Evolutionary conservation across 257 asterid species (phyloP), one percentile per base, ranked within the genome.

Genomic region (Solanum dulcamara): DNA sequence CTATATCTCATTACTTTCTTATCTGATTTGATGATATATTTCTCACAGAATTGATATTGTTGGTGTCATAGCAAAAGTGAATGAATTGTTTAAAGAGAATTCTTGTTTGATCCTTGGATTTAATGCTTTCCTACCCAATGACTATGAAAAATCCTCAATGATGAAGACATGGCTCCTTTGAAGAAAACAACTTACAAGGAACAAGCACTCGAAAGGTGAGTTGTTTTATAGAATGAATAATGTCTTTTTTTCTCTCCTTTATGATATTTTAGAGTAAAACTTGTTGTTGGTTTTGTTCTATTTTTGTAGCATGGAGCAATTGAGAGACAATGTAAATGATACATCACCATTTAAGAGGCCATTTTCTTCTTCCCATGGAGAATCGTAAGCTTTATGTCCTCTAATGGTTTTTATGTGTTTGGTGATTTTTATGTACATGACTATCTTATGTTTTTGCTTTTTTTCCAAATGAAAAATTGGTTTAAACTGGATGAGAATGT

Each of bases 271-370:
- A 10, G 83, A 83, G 70, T 81, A 81, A 80, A 86, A 71, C 50
- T 64, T 75, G 15, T 86, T 84, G 4, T 80, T 87, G 44, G 80
- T 85, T 24, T 10, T 83, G 74, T 71, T 37, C 37, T 53, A 14
- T 80, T 37, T 92, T 86, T 87, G 86, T 30, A 93, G 84, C 88
- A 96, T 96, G 99, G 93, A 93, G 95, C 94, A 98, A 81, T 83
- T 89, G 59, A 81, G 97, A 86, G 98, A 93, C 33, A 97, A 96
- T 83, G 93, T 85, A 85, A 88, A 83, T 84, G 86, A 82, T 75
- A 93, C 86, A 90, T 92, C 94, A 86, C 97, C 91, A 87, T 90
- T 93, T 85, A 93, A 95, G 91, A 94, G 93, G 82, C 97, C 95
- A 84, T 88, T 87, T 84, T 92, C 88, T 59, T 89, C 95, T 83